These are phyloP conservation scores for Gonium pectorale DNA, from an alignment of 139 green algal genomes.

Conservation along the genomic window DNA sequence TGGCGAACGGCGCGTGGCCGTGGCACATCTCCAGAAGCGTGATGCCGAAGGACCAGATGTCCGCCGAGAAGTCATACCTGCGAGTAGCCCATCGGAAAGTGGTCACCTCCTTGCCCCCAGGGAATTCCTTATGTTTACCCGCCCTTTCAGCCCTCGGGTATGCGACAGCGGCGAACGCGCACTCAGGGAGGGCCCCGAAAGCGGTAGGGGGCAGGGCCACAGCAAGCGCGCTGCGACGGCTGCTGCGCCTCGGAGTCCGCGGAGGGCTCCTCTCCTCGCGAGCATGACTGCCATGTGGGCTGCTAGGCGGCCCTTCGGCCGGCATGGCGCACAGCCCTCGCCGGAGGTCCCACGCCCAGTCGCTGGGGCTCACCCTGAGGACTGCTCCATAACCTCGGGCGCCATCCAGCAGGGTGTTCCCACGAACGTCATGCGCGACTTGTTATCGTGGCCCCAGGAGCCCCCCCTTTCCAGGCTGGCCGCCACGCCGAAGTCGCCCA, in stretches of 20 bases:
- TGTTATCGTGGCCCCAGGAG: conserved; percentile 87
- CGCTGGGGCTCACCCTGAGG: conserved; percentile 66
- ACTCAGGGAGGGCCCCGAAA: no score
- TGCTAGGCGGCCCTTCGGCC: no score
- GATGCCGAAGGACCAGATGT: conserved; percentile 99
- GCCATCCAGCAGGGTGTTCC: conserved; percentile 93
- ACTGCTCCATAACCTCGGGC: conserved; percentile 99
- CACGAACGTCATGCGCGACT: conserved; percentile 83
- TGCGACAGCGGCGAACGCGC: no score
- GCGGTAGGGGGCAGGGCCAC: no score
- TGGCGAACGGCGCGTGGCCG: conserved; percentile 98
- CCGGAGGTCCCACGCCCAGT: neutral
- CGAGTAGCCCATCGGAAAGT: no score
- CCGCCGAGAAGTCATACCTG: conserved; percentile 90
- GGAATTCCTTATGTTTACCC: no score
- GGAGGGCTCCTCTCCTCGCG: no score
- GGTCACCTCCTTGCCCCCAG: no score
- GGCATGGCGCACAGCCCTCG: neutral
- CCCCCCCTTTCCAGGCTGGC: conserved; percentile 90
- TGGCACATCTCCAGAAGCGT: conserved; percentile 98
- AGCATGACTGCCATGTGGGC: no score
- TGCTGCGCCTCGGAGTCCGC: no score
- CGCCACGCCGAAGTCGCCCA: conserved; percentile 98
- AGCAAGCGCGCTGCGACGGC: no score
- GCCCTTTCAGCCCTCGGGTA: no score